Base-by-base conservation (phyloP, 306 rosid species). In the Abrus pulchellus region DNA sequence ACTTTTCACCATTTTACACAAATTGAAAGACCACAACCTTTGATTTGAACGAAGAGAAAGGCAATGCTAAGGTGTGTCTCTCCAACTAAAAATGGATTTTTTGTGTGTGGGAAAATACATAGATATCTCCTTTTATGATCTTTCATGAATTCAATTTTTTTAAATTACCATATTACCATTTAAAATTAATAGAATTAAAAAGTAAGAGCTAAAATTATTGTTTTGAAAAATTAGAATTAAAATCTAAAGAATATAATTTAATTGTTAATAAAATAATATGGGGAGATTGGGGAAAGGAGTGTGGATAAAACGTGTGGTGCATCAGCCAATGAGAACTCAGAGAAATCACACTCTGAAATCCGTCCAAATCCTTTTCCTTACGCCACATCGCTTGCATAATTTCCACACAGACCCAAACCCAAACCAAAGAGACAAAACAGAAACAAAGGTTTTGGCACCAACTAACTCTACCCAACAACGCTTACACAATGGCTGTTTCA, bases 221-320 rank as follows among this genome's bases (percentile, higher is more conserved):
- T 20, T 20, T 20, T 20, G 20, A 20, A 20, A 20, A 20, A 20
- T 20, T 20, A 20, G 0, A 20, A 20, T 20, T 20, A 20, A 20
- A 20, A 20, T 20, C 20, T 20, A 20, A 20, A 20, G 20, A 20
- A 20, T 20, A 20, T 20, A 20, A 20, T 20, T 20, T 20, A 20
- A 20, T 20, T 20, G 20, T 20, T 20, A 20, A 20, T 20, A 20
- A 20, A 20, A 20, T 20, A 20, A 20, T 20, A 20, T 20, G 61
- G 47, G 13, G 45, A 75, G 85, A 81, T 32, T 34, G 40, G 7
- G 48, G 87, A 66, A 29, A 93, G 85, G 91, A 87, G 90, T 89
- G 94, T 89, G 97, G 98, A 94, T 94, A 92, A 90, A 94, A 87
- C 94, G 93, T 72, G 97, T 40, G 4, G 40, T 77, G 69, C 69